Evolutionary conservation across 2,329 filamentous ascomycete genomes (phyloP).

Genomic region (Scleromitrula shiraiana): DNA sequence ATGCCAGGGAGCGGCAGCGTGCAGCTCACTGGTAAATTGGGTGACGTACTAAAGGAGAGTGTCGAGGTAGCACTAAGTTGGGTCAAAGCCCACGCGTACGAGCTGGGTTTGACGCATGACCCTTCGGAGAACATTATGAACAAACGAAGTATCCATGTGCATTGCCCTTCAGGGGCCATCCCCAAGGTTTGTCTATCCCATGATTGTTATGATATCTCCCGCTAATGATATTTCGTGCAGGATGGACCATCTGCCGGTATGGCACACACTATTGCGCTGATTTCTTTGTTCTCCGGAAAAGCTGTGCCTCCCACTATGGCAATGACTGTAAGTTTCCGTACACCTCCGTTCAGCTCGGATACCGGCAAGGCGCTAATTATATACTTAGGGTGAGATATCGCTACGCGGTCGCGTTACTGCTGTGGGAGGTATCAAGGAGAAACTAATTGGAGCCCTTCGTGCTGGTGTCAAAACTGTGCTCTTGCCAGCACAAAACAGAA

Average conservation of each 20-base stretch:
- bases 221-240: conserved; percentile 34
- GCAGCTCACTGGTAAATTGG: conserved; percentile 91
- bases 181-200: conserved; percentile 73
- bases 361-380: conserved; percentile 15
- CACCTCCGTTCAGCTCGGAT: not conserved
- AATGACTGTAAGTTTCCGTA: conserved; percentile 65
- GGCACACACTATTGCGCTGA: conserved; percentile 86
- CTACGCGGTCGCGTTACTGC: conserved; percentile 85
- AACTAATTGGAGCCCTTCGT: conserved; percentile 85
- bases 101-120: conserved; percentile 74
- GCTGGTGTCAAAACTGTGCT: conserved; percentile 93
- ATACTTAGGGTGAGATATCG: conserved; percentile 51
- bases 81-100: conserved; percentile 94
- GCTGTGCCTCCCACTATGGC: conserved; percentile 85
- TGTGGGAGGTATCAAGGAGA: conserved; percentile 97
- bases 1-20: conserved; percentile 92
- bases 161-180: conserved; percentile 90
- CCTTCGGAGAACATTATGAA: conserved; percentile 92
- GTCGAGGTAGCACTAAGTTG: conserved; percentile 94
- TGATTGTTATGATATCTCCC: conserved; percentile 2
- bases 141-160: conserved; percentile 85
- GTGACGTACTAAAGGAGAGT: conserved; percentile 92
- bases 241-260: conserved; percentile 84
- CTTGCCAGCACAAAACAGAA: conserved; percentile 78
- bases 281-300: conserved; percentile 81